Base-by-base conservation (phyloP, 1,139 yeast species). In the Taphrina deformans region DNA sequence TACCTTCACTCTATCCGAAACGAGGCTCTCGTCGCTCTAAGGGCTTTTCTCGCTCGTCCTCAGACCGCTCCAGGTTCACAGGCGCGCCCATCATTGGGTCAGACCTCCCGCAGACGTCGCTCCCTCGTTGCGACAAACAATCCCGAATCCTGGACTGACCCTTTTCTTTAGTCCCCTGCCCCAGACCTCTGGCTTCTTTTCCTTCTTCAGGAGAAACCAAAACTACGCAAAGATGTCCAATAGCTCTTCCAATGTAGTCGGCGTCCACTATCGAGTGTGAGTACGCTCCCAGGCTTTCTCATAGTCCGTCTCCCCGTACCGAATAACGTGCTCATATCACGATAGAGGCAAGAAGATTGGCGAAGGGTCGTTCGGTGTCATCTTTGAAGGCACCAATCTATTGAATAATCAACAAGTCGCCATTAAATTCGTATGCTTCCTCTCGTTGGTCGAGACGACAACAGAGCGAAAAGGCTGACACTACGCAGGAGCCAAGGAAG, bases 331-430 rank as follows among this genome's bases (percentile, higher is more conserved):
- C 55, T 51, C 23, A 44, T 31, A 26, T 18, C 33, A 14, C 6
- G 4, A 2, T 16, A 59, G 63, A 68, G 99, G 97, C 58, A 91
- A 91, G 75, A 93, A 93, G 79, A 93, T 93, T 67, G 99, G 99
- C 46, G 98, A 93, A 77, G 99, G 99, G 21, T 92, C 98, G 1
- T 93, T 93, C 79, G 99, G 99, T 24, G 93, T 92, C 62, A 92
- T 93, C 65, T 93, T 92, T 76, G 97, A 92, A 78, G 99, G 99
- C 38, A 85, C 89, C 66, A 93, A 93, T 75, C 80, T 93, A 70
- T 82, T 93, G 71, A 89, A 89, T 74, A 86, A 79, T 83, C 89
- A 75, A 83, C 96, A 78, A 82, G 98, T 78, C 35, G 88, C 88
- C 16, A 84, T 84, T 73, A 84, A 84, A 72, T 84, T 84, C 70